Conservation (phyloP, 352 stramenopile species). For the Pythium inflatum region DNA sequence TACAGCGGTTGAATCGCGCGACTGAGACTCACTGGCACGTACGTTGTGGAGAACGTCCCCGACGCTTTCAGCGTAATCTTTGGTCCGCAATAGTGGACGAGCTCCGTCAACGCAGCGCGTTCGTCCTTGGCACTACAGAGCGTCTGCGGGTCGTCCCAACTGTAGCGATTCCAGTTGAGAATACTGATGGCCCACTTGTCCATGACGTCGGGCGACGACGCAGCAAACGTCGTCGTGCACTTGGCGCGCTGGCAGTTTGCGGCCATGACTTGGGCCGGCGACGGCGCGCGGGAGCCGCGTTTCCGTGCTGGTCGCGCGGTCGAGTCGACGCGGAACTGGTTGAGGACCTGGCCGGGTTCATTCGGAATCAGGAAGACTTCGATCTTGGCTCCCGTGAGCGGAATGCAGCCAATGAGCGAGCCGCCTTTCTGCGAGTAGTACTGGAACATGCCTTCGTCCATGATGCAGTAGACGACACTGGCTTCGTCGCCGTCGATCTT, state of each 20-base stretch:
- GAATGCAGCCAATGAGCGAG: slow-evolving; percentile 58
- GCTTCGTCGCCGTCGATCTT: slow-evolving; percentile 65
- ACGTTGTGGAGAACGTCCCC: slow-evolving; percentile 16
- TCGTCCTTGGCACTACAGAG: slow-evolving; percentile 81
- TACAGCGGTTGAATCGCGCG: slow-evolving; percentile 62
- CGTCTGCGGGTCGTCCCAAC: slow-evolving; percentile 80
- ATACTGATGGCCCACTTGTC: slow-evolving; percentile 78
- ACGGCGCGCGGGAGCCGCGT: slow-evolving; percentile 31
- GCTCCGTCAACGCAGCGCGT: slow-evolving; percentile 45
- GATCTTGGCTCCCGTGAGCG: slow-evolving; percentile 76
- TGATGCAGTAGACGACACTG: slow-evolving; percentile 82
- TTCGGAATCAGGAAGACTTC: slow-evolving; percentile 72
- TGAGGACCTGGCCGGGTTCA: slow-evolving; percentile 41
- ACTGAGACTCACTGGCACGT: slow-evolving; percentile 53
- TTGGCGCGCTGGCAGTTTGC: slow-evolving; percentile 28
- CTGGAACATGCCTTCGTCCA: slow-evolving; percentile 80
- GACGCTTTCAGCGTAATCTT: slow-evolving; percentile 39
- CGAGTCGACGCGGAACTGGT: slow-evolving; percentile 76
- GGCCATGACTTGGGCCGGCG: slow-evolving; percentile 27
- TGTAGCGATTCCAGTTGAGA: slow-evolving; percentile 87
- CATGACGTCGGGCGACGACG: slow-evolving; percentile 55
- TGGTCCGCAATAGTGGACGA: slow-evolving; percentile 37
- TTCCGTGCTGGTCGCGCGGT: slow-evolving; percentile 34
- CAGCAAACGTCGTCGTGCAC: slow-evolving; percentile 49
- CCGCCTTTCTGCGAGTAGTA: slow-evolving; percentile 81